These are phyloP conservation scores for Carallia pectinifolia DNA, from an alignment of 345 rosid genomes.

Conservation along the genomic window DNA sequence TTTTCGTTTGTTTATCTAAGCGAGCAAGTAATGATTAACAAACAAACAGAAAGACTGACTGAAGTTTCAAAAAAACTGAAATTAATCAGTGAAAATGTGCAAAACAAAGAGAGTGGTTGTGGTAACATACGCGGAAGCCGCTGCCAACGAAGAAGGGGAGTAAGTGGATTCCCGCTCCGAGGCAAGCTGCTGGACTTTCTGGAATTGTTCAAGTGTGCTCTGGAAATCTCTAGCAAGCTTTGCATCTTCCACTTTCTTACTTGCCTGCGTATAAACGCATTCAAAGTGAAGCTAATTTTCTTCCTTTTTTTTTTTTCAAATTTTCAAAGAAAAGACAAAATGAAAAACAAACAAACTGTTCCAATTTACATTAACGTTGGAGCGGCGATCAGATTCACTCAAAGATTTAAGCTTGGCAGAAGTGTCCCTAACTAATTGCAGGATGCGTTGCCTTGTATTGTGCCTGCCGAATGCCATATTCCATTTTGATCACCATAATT, in stretches of 20 bases:
- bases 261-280: conserved; percentile 26
- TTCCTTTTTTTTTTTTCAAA: too few relatives aligned
- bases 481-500: background rate
- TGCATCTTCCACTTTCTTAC: conserved; percentile 66
- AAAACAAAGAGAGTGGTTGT: background rate
- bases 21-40: background rate
- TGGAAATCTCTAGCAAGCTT: conserved; percentile 73
- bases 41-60: background rate
- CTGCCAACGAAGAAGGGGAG: conserved; percentile 43
- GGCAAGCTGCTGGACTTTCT: conserved; percentile 67
- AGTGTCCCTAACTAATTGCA: conserved; percentile 62
- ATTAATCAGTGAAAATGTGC: background rate
- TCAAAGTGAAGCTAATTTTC: too few relatives aligned
- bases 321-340: background rate
- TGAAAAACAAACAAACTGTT: background rate
- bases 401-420: conserved; percentile 58
- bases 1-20: too few relatives aligned
- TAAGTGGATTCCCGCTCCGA: conserved; percentile 62
- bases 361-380: conserved; percentile 33
- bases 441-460: conserved; percentile 53
- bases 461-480: conserved; percentile 34
- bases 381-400: conserved; percentile 50
- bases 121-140: conserved; percentile 13
- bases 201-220: conserved; percentile 52
- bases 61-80: background rate